Percentiles rank a stretch among this genome's conserved stretches.
Conservation (phyloP, 257 asterid genomes). For the Vinca minor region DNA sequence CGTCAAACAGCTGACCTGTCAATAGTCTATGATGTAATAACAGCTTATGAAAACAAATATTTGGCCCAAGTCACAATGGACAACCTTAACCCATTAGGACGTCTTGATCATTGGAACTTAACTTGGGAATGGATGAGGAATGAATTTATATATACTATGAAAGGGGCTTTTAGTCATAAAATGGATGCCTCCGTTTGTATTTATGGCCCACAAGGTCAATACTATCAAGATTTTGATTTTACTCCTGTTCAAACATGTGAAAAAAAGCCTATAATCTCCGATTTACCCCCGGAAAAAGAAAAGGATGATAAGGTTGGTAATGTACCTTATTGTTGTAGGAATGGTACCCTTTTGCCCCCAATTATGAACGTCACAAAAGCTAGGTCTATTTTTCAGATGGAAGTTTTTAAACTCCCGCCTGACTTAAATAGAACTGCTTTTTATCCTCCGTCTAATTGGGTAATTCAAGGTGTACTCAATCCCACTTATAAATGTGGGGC, state of each 20-base stretch:
- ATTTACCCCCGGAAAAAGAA: constrained; percentile 51
- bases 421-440: constrained; percentile 65
- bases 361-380: constrained; percentile 69
- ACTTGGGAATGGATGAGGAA: constrained; percentile 97
- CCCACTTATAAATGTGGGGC: constrained; percentile 70
- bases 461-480: constrained; percentile 51
- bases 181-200: constrained; percentile 69
- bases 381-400: constrained; percentile 62
- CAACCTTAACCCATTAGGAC: constrained; percentile 76
- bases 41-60: constrained; percentile 53
- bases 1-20: constrained; percentile 58
- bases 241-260: constrained; percentile 57
- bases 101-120: constrained; percentile 87
- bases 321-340: constrained; percentile 67
- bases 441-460: constrained; percentile 80
- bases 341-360: constrained; percentile 56
- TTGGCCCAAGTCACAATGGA: constrained; percentile 78
- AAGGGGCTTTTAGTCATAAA: constrained; percentile 66
- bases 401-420: constrained; percentile 81
- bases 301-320: constrained; percentile 71
- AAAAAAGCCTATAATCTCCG: constrained; percentile 62
- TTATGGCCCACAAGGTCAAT: constrained; percentile 81
- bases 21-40: constrained; percentile 63
- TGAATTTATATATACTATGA: constrained; percentile 78
- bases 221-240: constrained; percentile 68